Conservation (phyloP, 106 monocot species). For the Narthecium ossifragum region DNA sequence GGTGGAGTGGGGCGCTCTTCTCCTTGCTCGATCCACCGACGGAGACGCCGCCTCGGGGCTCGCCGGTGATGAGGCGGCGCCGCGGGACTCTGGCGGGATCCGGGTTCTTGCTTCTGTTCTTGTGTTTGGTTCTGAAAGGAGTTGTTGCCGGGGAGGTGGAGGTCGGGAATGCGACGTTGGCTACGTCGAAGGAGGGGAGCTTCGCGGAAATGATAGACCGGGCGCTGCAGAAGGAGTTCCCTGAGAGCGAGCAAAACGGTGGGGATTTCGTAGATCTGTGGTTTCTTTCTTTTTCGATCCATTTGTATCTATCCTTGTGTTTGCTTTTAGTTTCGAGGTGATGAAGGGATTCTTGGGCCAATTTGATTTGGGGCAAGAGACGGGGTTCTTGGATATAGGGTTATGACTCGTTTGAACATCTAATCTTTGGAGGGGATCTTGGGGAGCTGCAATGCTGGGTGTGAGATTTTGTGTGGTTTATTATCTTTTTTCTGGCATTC, state of each 20-base stretch:
- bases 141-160: slow-evolving; percentile 14
- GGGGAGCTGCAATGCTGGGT: no score
- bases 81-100: not conserved
- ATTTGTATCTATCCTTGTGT: not conserved
- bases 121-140: not conserved
- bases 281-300: slow-evolving; percentile 19
- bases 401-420: no score
- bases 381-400: no score
- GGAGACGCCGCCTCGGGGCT: not conserved
- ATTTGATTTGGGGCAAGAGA: no score
- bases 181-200: slow-evolving; percentile 68
- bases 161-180: slow-evolving; percentile 12
- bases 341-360: not conserved
- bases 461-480: no score
- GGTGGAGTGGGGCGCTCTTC: no score
- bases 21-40: not conserved
- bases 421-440: not conserved
- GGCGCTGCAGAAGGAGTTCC: slow-evolving; percentile 96
- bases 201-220: slow-evolving; percentile 97
- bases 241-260: slow-evolving; percentile 80
- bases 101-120: not conserved
- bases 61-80: slow-evolving; percentile 2
- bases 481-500: no score
- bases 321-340: not conserved
- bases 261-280: slow-evolving; percentile 24